These are phyloP conservation scores for Phytophthora multivora DNA, from an alignment of 352 stramenopile species.

Conservation along the genomic window DNA sequence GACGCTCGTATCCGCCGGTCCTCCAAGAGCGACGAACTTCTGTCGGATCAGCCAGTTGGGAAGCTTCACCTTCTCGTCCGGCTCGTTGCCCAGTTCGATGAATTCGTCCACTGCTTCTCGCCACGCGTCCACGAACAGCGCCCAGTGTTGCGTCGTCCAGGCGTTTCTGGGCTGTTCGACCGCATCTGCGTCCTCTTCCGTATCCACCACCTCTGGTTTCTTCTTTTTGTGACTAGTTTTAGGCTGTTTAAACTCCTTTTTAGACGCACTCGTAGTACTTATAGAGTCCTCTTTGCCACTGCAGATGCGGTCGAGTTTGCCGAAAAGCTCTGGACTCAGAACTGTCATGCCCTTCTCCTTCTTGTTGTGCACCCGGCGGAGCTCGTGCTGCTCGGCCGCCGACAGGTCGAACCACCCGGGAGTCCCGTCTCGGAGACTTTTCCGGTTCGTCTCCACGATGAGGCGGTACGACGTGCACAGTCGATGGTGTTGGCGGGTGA, in stretches of 20 bases:
- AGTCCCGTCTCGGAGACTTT: conserved; percentile 13
- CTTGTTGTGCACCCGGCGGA: conserved; percentile 27
- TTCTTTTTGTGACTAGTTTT: conserved; percentile 19
- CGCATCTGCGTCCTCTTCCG: conserved; percentile 13
- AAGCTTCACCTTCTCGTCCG: conserved; percentile 41
- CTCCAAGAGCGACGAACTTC: conserved; percentile 37
- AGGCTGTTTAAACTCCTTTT: conserved; percentile 12
- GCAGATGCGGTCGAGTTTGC: conserved; percentile 31
- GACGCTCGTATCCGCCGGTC: conserved; percentile 34
- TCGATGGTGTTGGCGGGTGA: conserved; percentile 35
- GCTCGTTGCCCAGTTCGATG: conserved; percentile 33
- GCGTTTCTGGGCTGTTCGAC: conserved; percentile 7
- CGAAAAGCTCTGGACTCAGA: conserved; percentile 32
- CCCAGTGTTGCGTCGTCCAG: conserved; percentile 35
- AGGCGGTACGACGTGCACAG: conserved; percentile 38
- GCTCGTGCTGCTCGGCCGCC: conserved; percentile 28
- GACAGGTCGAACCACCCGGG: conserved; percentile 43
- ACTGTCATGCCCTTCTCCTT: conserved; percentile 40
- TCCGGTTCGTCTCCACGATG: conserved; percentile 36
- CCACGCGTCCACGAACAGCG: conserved; percentile 42
- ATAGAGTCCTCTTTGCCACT: conserved; percentile 4
- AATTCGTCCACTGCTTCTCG: conserved; percentile 43
- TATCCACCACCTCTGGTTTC: conserved; percentile 1
- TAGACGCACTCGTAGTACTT: conserved; percentile 7
- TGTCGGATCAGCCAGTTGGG: conserved; percentile 51